A percentile compares a stretch with the other conserved stretches of the same genome.
Conservation (phyloP, 768 basidiomycete species). For the Daedaleopsis nitida region DNA sequence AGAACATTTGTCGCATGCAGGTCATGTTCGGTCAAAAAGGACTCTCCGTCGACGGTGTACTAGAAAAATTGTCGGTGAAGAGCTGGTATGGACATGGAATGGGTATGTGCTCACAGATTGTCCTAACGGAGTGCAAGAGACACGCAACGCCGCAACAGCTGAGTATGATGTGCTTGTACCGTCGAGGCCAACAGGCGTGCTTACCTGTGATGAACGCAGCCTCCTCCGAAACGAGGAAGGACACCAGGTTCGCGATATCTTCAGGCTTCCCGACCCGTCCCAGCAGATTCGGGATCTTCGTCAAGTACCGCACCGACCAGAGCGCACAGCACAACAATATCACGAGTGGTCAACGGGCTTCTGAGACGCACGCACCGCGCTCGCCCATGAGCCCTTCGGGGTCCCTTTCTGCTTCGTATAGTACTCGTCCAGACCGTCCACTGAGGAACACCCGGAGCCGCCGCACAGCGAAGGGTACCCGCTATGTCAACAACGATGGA, state of each 20-base stretch:
- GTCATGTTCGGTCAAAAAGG: not conserved
- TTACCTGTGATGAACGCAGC: constrained; percentile 31
- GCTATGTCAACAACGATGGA: not conserved
- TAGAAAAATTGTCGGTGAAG: not conserved
- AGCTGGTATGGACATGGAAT: not conserved
- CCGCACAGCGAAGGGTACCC: constrained; percentile 23
- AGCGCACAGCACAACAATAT: not conserved
- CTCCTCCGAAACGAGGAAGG: constrained; percentile 33
- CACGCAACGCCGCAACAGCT: not conserved
- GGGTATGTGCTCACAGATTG: not conserved
- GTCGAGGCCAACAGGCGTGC: not conserved
- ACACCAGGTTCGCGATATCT: constrained; percentile 34
- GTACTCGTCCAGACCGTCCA: not conserved
- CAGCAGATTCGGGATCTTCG: constrained; percentile 6
- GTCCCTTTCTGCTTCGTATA: not conserved
- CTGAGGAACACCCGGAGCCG: not conserved
- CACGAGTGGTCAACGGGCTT: not conserved
- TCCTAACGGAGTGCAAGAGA: not conserved
- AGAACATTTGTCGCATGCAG: no score
- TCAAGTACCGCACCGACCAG: not conserved
- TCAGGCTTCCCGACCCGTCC: constrained; percentile 30
- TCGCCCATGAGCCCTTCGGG: not conserved
- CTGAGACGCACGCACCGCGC: not conserved
- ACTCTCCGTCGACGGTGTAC: not conserved
- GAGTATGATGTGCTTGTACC: no score